Evolutionary conservation across 1,139 yeast genomes (phyloP), one percentile per base, ranked within the genome.

Genomic region (Candida buenavistaensis): DNA sequence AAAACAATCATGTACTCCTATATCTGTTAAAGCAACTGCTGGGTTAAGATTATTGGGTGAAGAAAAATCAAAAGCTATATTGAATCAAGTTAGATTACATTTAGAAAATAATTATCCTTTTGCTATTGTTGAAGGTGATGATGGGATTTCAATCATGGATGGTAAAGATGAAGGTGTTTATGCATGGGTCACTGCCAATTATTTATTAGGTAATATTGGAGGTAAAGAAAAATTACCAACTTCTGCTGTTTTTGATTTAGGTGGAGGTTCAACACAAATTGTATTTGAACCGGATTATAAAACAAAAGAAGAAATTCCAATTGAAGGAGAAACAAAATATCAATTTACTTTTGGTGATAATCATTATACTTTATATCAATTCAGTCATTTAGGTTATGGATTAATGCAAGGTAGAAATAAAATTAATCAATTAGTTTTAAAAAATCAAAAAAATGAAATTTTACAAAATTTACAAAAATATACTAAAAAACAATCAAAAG

Each of bases 151-250:
- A 8, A 84, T 92, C 51, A 90, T 92, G 97, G 92, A 86, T 39
- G 98, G 98, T 48, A 82, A 79, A 43, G 96, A 90, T 51, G 98
- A 92, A 67, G 99, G 98, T 57, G 97, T 92, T n/a, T 92, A 80
- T 54, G 98, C 98, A 1, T 92, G 99, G 99, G 84, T 92, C 57
- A 92, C 98, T 24, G 82, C 97, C 35, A 92, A 92, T 67, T 92
- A 82, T 59, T 68, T 92, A 45, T 74, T 92, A 48, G 97, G 97
- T 27, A 90, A 90, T 62, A 88, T 92, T 56, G 97, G 97, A 17
- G 66, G 80, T 17, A 62, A 77, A 14, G 82, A 78, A 32, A 79
- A 80, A 60, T 59, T 64, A 20, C 86, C 92, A 21, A 92, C 98
- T 9, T 96, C 96, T 33, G 98, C 97, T 6, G 95, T 92, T 10